phyloP scores from a whole-genome alignment of 106 monocot species.

The Dendrobium catenatum region DNA sequence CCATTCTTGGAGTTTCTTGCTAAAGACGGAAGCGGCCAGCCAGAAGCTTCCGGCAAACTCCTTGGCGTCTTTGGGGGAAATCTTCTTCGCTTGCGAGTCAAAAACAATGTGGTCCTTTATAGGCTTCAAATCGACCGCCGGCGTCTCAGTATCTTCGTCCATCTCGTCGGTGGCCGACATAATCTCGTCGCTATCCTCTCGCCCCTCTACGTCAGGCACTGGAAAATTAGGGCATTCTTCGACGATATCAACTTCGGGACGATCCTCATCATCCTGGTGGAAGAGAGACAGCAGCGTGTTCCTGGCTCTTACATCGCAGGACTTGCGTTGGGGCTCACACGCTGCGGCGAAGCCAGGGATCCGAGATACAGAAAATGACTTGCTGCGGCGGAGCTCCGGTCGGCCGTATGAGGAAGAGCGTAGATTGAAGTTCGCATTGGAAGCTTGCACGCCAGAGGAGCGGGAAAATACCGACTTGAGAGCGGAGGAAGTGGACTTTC shows the following conservation, averaged over 20 bases:
- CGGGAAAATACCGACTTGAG: constrained; percentile 23
- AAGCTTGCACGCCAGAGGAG: background rate
- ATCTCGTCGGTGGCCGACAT: background rate
- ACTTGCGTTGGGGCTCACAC: constrained; percentile 9
- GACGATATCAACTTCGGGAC: background rate
- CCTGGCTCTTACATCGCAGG: constrained; percentile 31
- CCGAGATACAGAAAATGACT: constrained; percentile 34
- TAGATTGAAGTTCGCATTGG: background rate
- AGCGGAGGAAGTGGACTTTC: constrained; percentile 23
- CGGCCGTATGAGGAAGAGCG: background rate
- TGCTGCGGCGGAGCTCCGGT: constrained; percentile 59
- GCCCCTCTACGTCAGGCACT: constrained; percentile 5
- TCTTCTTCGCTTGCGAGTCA: constrained; percentile 11
- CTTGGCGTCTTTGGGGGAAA: constrained; percentile 12
- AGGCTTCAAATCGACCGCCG: constrained; percentile 13
- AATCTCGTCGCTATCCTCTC: constrained; percentile 7
- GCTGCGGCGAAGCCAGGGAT: constrained; percentile 2
- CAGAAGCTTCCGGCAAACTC: constrained; percentile 17
- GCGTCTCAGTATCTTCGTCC: background rate
- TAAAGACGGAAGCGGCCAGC: constrained; percentile 14
- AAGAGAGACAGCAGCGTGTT: constrained; percentile 24
- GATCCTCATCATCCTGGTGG: background rate
- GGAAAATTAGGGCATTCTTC: constrained; percentile 1
- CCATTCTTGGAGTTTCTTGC: constrained; percentile 45
- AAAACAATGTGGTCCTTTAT: constrained; percentile 43